Evolutionary conservation across 768 basidiomycete species (phyloP), one percentile per base, ranked within the genome.

Genomic region (Rhizopogon vinicolor): DNA sequence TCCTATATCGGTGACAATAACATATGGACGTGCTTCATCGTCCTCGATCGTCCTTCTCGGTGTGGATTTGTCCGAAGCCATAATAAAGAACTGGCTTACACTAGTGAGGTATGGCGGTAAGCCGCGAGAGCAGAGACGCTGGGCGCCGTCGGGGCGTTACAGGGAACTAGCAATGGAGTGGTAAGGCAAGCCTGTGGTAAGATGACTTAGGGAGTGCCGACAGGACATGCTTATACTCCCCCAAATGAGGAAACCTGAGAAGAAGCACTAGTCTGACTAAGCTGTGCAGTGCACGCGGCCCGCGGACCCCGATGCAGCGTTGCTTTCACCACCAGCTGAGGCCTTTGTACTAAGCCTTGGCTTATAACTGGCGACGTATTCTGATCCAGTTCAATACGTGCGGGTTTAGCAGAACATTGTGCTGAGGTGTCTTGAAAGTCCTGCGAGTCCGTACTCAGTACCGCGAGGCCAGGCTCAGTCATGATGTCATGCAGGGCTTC

Each of bases 1-100:
- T 37, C 91, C 91, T 53, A 93, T 85, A 63, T 89, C 83, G 54
- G 74, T 76, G 7, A 83, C 83, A 58, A 93, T 84, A 59, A 93
- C 78, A 63, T 92, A 93, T 28, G 91, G 91, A 61, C 75, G 80
- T 44, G 83, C 76, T 60, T 91, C 87, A 57, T 88, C 84, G 57
- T 89, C 86, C 54, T 89, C 86, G 9, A 69, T 63, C 40, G 65
- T 55, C 25, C 70, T 66, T 58, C 58, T 63, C 12, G 66, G 41
- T 0, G 7, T 22, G 57, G 62, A 53, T 55, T 66, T 70, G 52
- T 70, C 68, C 29, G 68, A 37, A n/a, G 59, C 45, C 65, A 68
- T 70, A 51, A 41, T 60, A 22, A 57, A 44, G 3, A 58, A 39
- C 22, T 49, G 35, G 18, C 9, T 0, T 25, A 16, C 8, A 22